phyloP scores from a whole-genome alignment of 129 eudicot species.

The Pseudognaphalium luteoalbum region DNA sequence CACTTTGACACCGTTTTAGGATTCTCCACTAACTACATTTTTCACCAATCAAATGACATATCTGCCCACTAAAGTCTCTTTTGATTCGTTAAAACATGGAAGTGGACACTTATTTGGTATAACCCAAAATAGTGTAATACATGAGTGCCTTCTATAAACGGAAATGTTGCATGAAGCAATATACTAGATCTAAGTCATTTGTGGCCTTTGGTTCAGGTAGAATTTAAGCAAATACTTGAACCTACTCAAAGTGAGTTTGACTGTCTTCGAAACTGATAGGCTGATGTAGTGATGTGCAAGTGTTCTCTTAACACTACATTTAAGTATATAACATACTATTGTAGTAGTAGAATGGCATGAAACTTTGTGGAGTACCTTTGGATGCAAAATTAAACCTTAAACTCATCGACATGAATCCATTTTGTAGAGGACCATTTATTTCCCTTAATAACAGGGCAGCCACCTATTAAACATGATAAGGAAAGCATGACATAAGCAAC shows the following conservation, averaged over 20 bases:
- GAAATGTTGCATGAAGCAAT: not conserved
- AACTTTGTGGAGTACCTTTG: slow-evolving; percentile 33
- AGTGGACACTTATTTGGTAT: too few relatives aligned
- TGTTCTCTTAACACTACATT: not conserved
- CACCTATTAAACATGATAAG: slow-evolving; percentile 44
- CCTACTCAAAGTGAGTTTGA: not conserved
- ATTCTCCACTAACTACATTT: too few relatives aligned
- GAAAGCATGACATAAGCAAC: slow-evolving; percentile 4
- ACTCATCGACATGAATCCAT: slow-evolving; percentile 81
- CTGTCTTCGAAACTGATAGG: not conserved
- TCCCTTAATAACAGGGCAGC: slow-evolving; percentile 84
- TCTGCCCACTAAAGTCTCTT: too few relatives aligned
- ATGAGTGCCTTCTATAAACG: not conserved
- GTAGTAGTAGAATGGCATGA: slow-evolving; percentile 6
- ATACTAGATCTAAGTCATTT: not conserved
- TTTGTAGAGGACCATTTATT: slow-evolving; percentile 87
- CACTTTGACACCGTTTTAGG: too few relatives aligned
- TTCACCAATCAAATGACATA: too few relatives aligned
- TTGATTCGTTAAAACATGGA: too few relatives aligned
- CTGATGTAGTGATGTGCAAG: not conserved
- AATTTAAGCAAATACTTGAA: not conserved
- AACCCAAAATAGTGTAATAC: too few relatives aligned
- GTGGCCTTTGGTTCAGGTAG: not conserved
- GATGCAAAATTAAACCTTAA: slow-evolving; percentile 31
- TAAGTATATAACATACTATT: not conserved